phyloP scores from a whole-genome alignment of 495 filamentous ascomycete genomes.

The Talaromyces wortmannii region DNA sequence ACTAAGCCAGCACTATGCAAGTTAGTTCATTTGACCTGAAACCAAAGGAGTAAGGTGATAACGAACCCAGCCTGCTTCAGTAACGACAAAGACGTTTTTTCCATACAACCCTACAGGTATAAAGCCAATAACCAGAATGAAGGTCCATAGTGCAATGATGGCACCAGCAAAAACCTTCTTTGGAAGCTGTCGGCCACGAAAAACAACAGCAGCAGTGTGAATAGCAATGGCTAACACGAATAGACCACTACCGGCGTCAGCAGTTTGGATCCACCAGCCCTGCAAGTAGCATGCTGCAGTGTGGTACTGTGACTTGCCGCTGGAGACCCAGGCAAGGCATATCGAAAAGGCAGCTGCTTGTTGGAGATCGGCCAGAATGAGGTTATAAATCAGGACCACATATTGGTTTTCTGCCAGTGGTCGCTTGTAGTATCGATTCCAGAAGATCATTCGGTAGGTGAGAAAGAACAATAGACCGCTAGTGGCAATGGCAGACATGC shows the following conservation, averaged over 20 bases:
- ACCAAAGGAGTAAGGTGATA: background rate
- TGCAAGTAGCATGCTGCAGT: slow-evolving; percentile 58
- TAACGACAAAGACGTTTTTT: slow-evolving; percentile 48
- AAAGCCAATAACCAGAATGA: slow-evolving; percentile 49
- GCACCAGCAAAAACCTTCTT: slow-evolving; percentile 38
- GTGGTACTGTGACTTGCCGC: slow-evolving; percentile 46
- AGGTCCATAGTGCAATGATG: slow-evolving; percentile 48
- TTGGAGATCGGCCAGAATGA: slow-evolving; percentile 67
- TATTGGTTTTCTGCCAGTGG: slow-evolving; percentile 54
- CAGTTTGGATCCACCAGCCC: slow-evolving; percentile 64
- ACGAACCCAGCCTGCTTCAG: slow-evolving; percentile 28
- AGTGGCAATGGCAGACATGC: slow-evolving; percentile 49
- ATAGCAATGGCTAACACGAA: slow-evolving; percentile 62
- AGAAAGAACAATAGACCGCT: slow-evolving; percentile 44
- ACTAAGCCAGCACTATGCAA: slow-evolving; percentile 42
- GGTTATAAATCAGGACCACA: slow-evolving; percentile 66
- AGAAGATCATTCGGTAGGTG: slow-evolving; percentile 48
- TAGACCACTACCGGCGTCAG: slow-evolving; percentile 61
- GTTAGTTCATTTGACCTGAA: background rate
- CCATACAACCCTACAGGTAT: slow-evolving; percentile 46
- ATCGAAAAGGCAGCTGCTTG: slow-evolving; percentile 60
- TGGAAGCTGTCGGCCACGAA: slow-evolving; percentile 50
- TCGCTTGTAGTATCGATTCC: slow-evolving; percentile 38
- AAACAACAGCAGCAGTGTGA: slow-evolving; percentile 56
- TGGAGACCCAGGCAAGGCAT: slow-evolving; percentile 50